Conservation (phyloP, 2,329 filamentous ascomycete genomes). For the Cladosporium cucumerinum region DNA sequence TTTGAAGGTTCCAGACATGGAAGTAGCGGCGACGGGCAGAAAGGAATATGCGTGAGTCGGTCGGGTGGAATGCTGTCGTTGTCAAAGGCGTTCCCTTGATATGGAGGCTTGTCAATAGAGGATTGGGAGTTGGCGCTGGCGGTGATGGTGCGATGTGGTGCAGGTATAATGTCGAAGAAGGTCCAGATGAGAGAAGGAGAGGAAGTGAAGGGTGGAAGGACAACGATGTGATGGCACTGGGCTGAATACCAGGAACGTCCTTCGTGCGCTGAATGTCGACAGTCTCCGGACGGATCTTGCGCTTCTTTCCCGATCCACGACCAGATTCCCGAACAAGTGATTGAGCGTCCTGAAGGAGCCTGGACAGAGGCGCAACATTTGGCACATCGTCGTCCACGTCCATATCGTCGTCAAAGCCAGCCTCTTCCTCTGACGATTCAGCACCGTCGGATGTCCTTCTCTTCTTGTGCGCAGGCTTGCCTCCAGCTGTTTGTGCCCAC, state of each 20-base stretch:
- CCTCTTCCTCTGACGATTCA: conserved; percentile 32
- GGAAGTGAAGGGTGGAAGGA: conserved; percentile 87
- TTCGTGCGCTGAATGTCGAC: conserved; percentile 86
- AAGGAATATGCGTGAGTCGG: conserved; percentile 77
- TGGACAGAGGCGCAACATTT: conserved; percentile 73
- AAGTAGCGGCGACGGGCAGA: conserved; percentile 87
- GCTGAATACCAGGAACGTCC: conserved; percentile 76
- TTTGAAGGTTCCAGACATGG: conserved; percentile 86
- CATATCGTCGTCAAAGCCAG: conserved; percentile 44
- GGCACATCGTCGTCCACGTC: conserved; percentile 48
- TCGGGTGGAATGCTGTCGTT: conserved; percentile 72
- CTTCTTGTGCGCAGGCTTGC: conserved; percentile 44
- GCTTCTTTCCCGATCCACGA: conserved; percentile 52
- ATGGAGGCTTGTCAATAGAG: conserved; percentile 84
- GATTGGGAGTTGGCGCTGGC: conserved; percentile 72
- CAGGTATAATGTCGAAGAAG: conserved; percentile 78
- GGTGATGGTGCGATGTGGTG: conserved; percentile 79
- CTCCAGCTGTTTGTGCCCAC: conserved; percentile 53
- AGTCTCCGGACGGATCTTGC: conserved; percentile 78
- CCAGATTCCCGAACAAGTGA: conserved; percentile 57
- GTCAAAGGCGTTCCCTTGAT: conserved; percentile 79
- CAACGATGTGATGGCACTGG: conserved; percentile 73
- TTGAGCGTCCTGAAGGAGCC: conserved; percentile 71
- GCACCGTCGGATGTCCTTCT: conserved; percentile 41
- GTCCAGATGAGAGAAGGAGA: conserved; percentile 83